Percentiles rank a stretch among this genome's conserved stretches.
These are phyloP conservation scores for sunflower (Helianthus annuus) DNA, from an alignment of 129 eudicot species.

Conservation along the genomic window HanXRQr2.0-SUNRISE NC_035446.2:96099999-96100498, in stretches of 20 bases:
- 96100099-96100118: no score
- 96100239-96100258: background rate
- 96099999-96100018: no score
- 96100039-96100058: no score
- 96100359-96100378: background rate
- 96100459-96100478: background rate
- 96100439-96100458: background rate
- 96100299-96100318: conserved; percentile 1
- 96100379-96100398: conserved; percentile 6
- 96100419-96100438: background rate
- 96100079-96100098: no score
- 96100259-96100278: conserved; percentile 2
- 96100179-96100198: background rate
- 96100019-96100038: no score
- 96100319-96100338: background rate
- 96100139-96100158: no score
- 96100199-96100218: conserved; percentile 5
- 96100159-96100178: background rate
- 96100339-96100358: background rate
- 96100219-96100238: background rate
- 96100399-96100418: background rate
- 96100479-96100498: background rate
- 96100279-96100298: background rate
- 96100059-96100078: no score
- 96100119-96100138: no score